phyloP scores from a whole-genome alignment of 1,139 yeast species.

The Kurtzmaniella quercitrusa region DNA sequence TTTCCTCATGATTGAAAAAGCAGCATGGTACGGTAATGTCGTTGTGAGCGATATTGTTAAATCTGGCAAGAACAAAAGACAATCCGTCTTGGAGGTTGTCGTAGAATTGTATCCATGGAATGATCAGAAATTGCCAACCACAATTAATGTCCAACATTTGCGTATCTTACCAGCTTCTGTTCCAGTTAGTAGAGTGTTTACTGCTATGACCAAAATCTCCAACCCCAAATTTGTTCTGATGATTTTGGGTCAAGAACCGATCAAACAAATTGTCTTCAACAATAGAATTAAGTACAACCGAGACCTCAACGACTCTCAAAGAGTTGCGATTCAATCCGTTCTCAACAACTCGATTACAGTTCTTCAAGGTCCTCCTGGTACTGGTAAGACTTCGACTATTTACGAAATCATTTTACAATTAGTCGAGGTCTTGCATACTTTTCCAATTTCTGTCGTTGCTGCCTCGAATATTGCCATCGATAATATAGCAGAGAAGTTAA shows the following conservation, averaged over 20 bases:
- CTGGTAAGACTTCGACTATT: conserved; percentile 64
- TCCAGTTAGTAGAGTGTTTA: conserved; percentile 57
- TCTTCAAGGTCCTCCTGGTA: conserved; percentile 67
- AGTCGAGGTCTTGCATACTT: conserved; percentile 49
- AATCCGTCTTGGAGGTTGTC: conserved; percentile 34
- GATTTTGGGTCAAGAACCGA: conserved; percentile 57
- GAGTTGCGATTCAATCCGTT: conserved; percentile 63
- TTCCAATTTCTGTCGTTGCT: conserved; percentile 69
- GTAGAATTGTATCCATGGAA: conserved; percentile 58
- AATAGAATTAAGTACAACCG: conserved; percentile 49
- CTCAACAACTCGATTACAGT: conserved; percentile 63
- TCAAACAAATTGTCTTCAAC: conserved; percentile 53
- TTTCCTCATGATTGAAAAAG: conserved; percentile 36
- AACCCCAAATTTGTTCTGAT: conserved; percentile 56
- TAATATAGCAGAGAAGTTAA: conserved; percentile 66
- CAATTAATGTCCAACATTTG: conserved; percentile 32
- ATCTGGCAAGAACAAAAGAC: conserved; percentile 13
- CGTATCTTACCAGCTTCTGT: conserved; percentile 59
- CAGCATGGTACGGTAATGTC: conserved; percentile 40
- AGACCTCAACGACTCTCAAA: conserved; percentile 61
- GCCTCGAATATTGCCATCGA: conserved; percentile 76
- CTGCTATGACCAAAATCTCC: conserved; percentile 58
- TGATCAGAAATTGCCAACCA: conserved; percentile 38
- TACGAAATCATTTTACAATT: conserved; percentile 64
- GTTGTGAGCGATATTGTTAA: conserved; percentile 34